Conservation (phyloP, 2,329 filamentous ascomycete genomes). For the Thelonectria discophora region DNA sequence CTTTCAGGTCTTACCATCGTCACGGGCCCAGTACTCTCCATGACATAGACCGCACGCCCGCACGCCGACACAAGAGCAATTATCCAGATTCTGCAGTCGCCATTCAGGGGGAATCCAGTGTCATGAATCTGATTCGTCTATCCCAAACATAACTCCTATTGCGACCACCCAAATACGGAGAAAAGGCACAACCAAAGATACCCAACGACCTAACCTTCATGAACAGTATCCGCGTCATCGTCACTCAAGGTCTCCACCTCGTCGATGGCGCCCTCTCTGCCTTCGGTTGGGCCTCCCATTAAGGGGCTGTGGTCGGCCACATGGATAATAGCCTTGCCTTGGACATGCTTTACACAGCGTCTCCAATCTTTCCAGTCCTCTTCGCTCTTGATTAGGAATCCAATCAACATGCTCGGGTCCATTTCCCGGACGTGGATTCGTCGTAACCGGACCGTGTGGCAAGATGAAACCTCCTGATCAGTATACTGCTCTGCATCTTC, state of each 20-base stretch:
- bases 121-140: constrained; percentile 32
- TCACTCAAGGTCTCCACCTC: constrained; percentile 92
- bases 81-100: background rate
- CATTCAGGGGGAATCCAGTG: background rate
- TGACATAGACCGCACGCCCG: background rate
- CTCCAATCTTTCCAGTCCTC: constrained; percentile 89
- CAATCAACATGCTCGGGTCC: constrained; percentile 98
- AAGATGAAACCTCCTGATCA: constrained; percentile 78
- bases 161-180: constrained; percentile 15
- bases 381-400: constrained; percentile 84
- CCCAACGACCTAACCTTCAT: constrained; percentile 37
- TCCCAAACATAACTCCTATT: constrained; percentile 31
- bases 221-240: constrained; percentile 60
- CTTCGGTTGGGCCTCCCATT: constrained; percentile 59
- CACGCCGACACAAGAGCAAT: background rate
- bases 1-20: background rate
- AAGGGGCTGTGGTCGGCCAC: constrained; percentile 77
- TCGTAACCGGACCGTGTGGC: constrained; percentile 86
- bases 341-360: constrained; percentile 74
- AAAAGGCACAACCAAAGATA: constrained; percentile 31
- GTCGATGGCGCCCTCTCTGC: constrained; percentile 79
- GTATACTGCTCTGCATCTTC: constrained; percentile 67
- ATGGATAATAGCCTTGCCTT: constrained; percentile 87
- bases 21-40: background rate
- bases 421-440: constrained; percentile 88